Evolutionary conservation across 352 stramenopile genomes (phyloP).

Genomic region (Phytophthora ohioensis): DNA sequence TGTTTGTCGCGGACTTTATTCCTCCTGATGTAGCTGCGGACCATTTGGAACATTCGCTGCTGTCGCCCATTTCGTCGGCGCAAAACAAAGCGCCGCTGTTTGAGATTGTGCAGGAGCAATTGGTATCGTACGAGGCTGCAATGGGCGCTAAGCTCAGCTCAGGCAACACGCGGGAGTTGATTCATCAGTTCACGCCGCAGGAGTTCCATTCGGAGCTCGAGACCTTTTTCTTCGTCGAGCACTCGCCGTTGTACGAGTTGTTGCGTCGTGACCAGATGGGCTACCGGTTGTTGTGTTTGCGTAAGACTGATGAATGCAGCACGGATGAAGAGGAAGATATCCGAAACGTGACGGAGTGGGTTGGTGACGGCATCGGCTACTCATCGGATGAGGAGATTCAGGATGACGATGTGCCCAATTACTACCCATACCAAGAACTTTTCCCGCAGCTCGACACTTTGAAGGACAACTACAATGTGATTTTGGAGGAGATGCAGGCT

Average conservation of each 20-base stretch:
- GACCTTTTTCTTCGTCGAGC: constrained; percentile 63
- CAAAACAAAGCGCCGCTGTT: constrained; percentile 43
- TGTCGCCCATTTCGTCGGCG: constrained; percentile 46
- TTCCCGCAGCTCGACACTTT: constrained; percentile 85
- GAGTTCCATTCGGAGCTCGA: constrained; percentile 66
- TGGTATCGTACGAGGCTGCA: constrained; percentile 53
- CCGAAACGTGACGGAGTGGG: constrained; percentile 41
- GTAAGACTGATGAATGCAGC: constrained; percentile 42
- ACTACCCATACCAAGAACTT: constrained; percentile 76
- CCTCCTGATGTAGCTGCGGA: constrained; percentile 46
- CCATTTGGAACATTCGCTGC: constrained; percentile 48
- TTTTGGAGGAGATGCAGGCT: constrained; percentile 79
- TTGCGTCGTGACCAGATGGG: constrained; percentile 58
- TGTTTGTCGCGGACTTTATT: constrained; percentile 81
- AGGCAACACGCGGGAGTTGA: constrained; percentile 37
- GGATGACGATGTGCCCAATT: constrained; percentile 77
- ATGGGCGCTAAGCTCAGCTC: constrained; percentile 60
- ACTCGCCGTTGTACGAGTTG: constrained; percentile 55
- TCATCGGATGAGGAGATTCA: constrained; percentile 70
- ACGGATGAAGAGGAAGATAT: constrained; percentile 46
- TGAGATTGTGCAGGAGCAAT: constrained; percentile 58
- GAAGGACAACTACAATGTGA: constrained; percentile 73
- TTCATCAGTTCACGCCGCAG: constrained; percentile 48
- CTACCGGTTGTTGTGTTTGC: constrained; percentile 60
- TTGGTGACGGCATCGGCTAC: constrained; percentile 42